Evolutionary conservation across 73 alveolate species (phyloP).

Genomic region (Symbiodinium pilosum): DNA sequence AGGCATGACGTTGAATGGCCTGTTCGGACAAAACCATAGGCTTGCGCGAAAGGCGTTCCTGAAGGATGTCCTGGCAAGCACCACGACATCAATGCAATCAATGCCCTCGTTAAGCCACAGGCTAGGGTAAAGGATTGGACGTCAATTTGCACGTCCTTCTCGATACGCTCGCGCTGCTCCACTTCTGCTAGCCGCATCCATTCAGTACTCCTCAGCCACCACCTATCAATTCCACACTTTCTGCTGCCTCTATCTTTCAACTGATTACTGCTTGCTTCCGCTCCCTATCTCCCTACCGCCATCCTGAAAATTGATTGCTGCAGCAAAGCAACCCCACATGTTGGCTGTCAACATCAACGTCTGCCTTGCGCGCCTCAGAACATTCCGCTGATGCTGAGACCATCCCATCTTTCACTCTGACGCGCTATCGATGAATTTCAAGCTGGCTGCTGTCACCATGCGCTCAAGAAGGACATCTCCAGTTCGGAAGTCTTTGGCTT

Average conservation of each 20-base stretch:
- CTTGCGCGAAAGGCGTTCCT: not conserved
- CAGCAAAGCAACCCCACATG: conserved; percentile 1
- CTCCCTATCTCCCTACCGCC: too few species aligned
- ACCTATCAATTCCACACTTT: too few species aligned
- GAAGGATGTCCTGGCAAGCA: not conserved
- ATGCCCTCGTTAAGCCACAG: too few species aligned
- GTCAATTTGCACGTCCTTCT: conserved; percentile 14
- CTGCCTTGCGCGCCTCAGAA: conserved; percentile 35
- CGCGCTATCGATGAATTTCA: too few species aligned
- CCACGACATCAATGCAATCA: too few species aligned
- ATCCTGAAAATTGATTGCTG: too few species aligned
- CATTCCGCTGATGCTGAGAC: not conserved
- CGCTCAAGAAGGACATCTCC: conserved; percentile 54
- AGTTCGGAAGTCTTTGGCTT: conserved; percentile 50
- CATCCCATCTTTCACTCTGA: too few species aligned
- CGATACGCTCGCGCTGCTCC: conserved; percentile 67
- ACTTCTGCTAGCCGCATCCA: conserved; percentile 73
- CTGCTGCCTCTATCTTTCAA: too few species aligned
- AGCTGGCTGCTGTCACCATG: not conserved
- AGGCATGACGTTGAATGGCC: not conserved
- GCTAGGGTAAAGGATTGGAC: not conserved
- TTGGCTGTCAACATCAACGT: conserved; percentile 46
- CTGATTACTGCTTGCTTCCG: too few species aligned
- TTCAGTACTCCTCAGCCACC: conserved; percentile 36
- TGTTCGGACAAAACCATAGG: not conserved